These are phyloP conservation scores for Pseudocercospora vitis DNA, from an alignment of 2,329 filamentous ascomycete genomes.

Conservation along the genomic window DNA sequence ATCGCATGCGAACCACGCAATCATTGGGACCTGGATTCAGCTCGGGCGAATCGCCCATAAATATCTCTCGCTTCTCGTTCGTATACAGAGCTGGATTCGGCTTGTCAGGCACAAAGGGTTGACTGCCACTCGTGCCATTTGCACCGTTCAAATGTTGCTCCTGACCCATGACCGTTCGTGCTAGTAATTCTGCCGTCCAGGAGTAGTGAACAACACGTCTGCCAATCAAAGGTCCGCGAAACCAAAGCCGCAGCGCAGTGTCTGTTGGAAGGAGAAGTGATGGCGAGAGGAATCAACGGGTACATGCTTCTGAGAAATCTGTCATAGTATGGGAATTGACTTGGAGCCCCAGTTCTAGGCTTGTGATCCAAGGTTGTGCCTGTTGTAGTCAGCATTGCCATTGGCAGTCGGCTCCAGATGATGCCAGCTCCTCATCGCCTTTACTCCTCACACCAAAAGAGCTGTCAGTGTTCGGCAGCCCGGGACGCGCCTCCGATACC, in stretches of 20 bases:
- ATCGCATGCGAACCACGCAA: constrained; percentile 33
- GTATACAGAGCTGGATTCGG: constrained; percentile 34
- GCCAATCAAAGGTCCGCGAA: constrained; percentile 3
- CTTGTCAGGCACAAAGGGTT: constrained; percentile 15
- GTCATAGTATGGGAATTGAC: constrained; percentile 1
- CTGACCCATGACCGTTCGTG: constrained; percentile 7
- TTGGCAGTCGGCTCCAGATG: not conserved
- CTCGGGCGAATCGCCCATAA: constrained; percentile 30
- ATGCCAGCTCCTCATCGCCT: constrained; percentile 13
- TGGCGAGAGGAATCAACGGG: not conserved
- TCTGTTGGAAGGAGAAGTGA: not conserved
- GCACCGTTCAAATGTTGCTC: constrained; percentile 18
- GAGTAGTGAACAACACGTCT: not conserved
- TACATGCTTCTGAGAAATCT: not conserved
- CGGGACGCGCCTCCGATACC: constrained; percentile 11
- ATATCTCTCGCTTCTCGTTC: constrained; percentile 32
- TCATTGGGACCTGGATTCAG: constrained; percentile 30
- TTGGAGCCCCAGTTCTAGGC: not conserved
- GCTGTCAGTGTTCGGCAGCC: constrained; percentile 7
- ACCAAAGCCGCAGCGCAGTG: not conserved
- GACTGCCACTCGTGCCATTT: constrained; percentile 7
- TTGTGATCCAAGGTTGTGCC: not conserved
- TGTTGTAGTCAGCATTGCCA: constrained; percentile 11
- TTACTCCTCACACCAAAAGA: too few relatives aligned
- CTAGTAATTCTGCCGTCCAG: not conserved